Conservation (phyloP, 768 basidiomycete genomes). For the Panaeolus cyanescens region DNA sequence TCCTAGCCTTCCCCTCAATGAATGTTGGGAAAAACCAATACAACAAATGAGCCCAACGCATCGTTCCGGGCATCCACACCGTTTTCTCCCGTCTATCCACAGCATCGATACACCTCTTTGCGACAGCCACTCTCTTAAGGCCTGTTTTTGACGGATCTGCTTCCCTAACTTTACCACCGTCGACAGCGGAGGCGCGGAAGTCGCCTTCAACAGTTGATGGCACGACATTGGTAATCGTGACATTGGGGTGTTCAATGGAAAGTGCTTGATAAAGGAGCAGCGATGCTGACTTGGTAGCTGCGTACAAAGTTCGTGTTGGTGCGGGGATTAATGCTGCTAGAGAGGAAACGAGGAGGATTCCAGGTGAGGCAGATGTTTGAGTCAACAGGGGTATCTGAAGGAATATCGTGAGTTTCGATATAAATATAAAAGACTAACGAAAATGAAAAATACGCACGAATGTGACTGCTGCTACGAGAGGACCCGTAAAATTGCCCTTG, state of each 20-base stretch:
- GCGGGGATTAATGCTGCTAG: constrained; percentile 80
- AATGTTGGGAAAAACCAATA: constrained; percentile 68
- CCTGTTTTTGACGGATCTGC: constrained; percentile 58
- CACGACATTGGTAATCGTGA: constrained; percentile 62
- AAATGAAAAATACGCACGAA: constrained; percentile 51
- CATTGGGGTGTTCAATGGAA: constrained; percentile 74
- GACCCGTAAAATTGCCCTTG: constrained; percentile 69
- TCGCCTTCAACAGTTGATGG: constrained; percentile 75
- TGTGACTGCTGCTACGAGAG: constrained; percentile 66
- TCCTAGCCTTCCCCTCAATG: constrained; percentile 57
- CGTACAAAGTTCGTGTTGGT: constrained; percentile 84
- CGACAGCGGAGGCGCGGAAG: constrained; percentile 81
- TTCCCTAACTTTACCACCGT: constrained; percentile 49
- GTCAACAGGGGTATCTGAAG: constrained; percentile 76
- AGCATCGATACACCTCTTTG: constrained; percentile 56
- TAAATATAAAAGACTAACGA: background rate
- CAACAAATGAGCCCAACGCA: constrained; percentile 50
- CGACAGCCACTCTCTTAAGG: constrained; percentile 62
- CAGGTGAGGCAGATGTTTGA: constrained; percentile 62
- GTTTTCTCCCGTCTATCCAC: constrained; percentile 58
- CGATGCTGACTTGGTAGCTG: constrained; percentile 80
- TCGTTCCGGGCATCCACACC: constrained; percentile 57
- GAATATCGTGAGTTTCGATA: background rate
- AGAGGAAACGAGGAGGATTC: constrained; percentile 79
- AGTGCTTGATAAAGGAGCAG: constrained; percentile 78